phyloP scores from a whole-genome alignment of 2,329 filamentous ascomycete species.

The Neonectria punicea region DNA sequence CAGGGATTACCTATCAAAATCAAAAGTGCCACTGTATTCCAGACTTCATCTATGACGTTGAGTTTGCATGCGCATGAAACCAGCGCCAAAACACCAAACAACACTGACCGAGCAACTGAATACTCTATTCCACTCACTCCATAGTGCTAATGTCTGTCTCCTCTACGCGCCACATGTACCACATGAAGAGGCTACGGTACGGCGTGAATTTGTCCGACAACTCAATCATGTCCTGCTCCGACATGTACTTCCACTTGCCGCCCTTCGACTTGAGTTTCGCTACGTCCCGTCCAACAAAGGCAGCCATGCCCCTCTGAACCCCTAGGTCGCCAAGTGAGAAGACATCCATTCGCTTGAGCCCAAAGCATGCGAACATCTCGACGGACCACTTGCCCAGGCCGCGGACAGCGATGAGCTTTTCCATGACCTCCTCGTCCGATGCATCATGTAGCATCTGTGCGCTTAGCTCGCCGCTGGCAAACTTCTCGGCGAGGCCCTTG shows the following conservation, averaged over 20 bases:
- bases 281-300: slow-evolving; percentile 84
- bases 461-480: slow-evolving; percentile 77
- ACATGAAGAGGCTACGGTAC: slow-evolving; percentile 95
- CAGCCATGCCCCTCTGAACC: slow-evolving; percentile 94
- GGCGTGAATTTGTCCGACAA: slow-evolving; percentile 83
- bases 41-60: neutral
- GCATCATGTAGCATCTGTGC: slow-evolving; percentile 80
- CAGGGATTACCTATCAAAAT: neutral
- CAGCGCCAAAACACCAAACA: slow-evolving; percentile 26
- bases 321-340: slow-evolving; percentile 93
- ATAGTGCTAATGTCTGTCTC: slow-evolving; percentile 78
- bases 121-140: slow-evolving; percentile 48
- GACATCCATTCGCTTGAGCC: slow-evolving; percentile 92
- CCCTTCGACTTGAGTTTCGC: slow-evolving; percentile 81
- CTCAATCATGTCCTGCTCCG: slow-evolving; percentile 89
- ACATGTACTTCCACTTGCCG: slow-evolving; percentile 99
- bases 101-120: slow-evolving; percentile 30
- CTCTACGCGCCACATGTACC: slow-evolving; percentile 95
- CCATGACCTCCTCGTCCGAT: slow-evolving; percentile 85
- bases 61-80: slow-evolving; percentile 12
- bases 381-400: slow-evolving; percentile 92
- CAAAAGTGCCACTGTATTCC: neutral
- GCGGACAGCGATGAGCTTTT: slow-evolving; percentile 84
- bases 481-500: slow-evolving; percentile 84
- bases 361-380: slow-evolving; percentile 98